Evolutionary conservation across 768 basidiomycete species (phyloP), one percentile per base, ranked within the genome.

Genomic region (Clitopilus passeckerianus): DNA sequence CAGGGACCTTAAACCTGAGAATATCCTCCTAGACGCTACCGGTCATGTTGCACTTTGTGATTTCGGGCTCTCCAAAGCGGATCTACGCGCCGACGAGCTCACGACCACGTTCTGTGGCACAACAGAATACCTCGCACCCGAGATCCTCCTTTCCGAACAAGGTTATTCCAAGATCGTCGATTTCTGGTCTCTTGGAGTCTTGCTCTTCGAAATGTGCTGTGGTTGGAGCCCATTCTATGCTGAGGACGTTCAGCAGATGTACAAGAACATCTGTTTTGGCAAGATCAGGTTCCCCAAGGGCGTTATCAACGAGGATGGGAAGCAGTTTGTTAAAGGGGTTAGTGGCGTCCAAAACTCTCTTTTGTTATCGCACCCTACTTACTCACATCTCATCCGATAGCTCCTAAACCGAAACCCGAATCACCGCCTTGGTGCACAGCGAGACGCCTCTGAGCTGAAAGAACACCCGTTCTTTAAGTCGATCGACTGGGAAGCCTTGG

Each of bases 101-200:
- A 98, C 97, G n/a, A 98, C 95, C 59, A 98, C 97, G 1, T 99
- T 99, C 72, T 98, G 97, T 70, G 97, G 97, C 35, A 99, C 97
- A 30, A 98, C 97, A 9, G 96, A 94, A 70, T 98, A 99, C 71
- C 91, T 99, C 55, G 97, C 97, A 0, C 97, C 97, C 0, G 97
- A 99, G 69, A 96, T 99, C n/a, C 82, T 99, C 9, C 83, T 99
- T 44, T 95, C 98, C 71, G 97, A 98, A 68, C 94, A 96, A 63
- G 97, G 97, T 12, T 98, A 99, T 74, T 93, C 91, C 52, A 98
- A 98, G 75, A 87, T 97, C 54, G 97, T 99, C 65, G 97, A 99
- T 71, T 99, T 98, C 71, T 99, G 97, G 95, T 91, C 89, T 53
- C 76, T 98, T 18, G 96, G 95, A 34, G 97, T 98, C 1, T 79